Evolutionary conservation across 805 yeast genomes (phyloP).

Genomic region (Kluyveromyces wickerhamii): DNA sequence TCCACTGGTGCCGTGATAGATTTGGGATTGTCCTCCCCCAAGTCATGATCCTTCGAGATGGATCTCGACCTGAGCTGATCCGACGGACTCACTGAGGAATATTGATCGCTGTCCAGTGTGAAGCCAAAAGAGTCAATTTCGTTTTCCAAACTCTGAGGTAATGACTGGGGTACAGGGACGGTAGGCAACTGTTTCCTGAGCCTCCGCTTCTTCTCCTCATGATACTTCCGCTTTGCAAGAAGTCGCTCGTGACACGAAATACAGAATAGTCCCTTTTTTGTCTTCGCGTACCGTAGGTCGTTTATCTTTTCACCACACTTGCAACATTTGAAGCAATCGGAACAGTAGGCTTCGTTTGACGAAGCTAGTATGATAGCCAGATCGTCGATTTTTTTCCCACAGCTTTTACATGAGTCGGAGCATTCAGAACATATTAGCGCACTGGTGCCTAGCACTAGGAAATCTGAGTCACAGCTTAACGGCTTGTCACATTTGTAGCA

Average conservation of each 20-base stretch:
- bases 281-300: conserved; percentile 84
- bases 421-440: conserved; percentile 84
- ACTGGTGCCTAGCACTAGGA: conserved; percentile 89
- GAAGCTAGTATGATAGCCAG: conserved; percentile 73
- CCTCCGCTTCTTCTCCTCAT: conserved; percentile 26
- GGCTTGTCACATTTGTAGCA: conserved; percentile 78
- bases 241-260: conserved; percentile 85
- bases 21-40: background rate
- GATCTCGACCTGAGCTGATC: background rate
- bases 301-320: conserved; percentile 81
- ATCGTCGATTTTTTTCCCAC: conserved; percentile 83
- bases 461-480: conserved; percentile 81
- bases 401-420: conserved; percentile 81
- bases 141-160: background rate
- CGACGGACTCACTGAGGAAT: background rate
- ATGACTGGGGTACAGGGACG: conserved; percentile 4
- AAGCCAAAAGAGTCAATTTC: background rate
- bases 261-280: conserved; percentile 88
- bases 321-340: conserved; percentile 81
- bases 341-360: conserved; percentile 92
- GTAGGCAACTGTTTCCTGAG: conserved; percentile 20
- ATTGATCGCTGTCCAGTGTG: background rate
- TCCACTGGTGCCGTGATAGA: conserved; percentile 10
- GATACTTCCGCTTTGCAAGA: conserved; percentile 61
- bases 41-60: background rate